A percentile compares a stretch with the other conserved stretches of the same genome.
These are phyloP conservation scores for Agrocybe pediades DNA, from an alignment of 768 basidiomycete genomes.

Conservation along the genomic window DNA sequence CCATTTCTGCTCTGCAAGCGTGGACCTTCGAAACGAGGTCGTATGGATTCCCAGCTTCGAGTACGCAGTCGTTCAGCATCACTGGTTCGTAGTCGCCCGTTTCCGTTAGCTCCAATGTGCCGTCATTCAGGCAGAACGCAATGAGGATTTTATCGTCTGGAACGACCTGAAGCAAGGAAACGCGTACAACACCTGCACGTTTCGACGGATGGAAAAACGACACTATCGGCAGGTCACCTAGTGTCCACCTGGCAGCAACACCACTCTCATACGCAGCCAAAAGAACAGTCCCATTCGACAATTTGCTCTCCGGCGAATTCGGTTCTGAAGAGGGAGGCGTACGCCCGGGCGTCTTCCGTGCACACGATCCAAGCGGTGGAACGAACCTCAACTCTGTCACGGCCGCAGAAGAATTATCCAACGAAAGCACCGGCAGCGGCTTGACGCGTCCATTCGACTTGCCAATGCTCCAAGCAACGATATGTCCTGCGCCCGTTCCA, in stretches of 20 bases:
- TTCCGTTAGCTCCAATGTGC: slow-evolving; percentile 63
- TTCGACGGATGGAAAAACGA: slow-evolving; percentile 46
- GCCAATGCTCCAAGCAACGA: slow-evolving; percentile 64
- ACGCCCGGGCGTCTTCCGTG: slow-evolving; percentile 9
- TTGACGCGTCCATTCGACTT: slow-evolving; percentile 28
- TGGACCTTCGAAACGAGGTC: slow-evolving; percentile 58
- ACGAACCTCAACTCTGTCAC: slow-evolving; percentile 59
- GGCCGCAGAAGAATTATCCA: slow-evolving; percentile 44
- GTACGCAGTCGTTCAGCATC: slow-evolving; percentile 44
- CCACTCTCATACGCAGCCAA: slow-evolving; percentile 64
- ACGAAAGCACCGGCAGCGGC: slow-evolving; percentile 35
- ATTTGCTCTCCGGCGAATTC: slow-evolving; percentile 28
- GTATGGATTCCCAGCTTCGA: slow-evolving; percentile 59
- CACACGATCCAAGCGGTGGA: slow-evolving; percentile 15
- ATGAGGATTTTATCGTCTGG: slow-evolving; percentile 50
- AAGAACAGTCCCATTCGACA: slow-evolving; percentile 28
- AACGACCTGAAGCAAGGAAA: slow-evolving; percentile 49
- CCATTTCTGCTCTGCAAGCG: slow-evolving; percentile 53
- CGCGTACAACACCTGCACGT: slow-evolving; percentile 43
- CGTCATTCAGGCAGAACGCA: slow-evolving; percentile 66
- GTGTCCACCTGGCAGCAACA: slow-evolving; percentile 53
- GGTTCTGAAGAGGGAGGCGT: slow-evolving; percentile 31
- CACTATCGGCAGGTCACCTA: slow-evolving; percentile 32
- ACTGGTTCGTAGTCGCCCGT: slow-evolving; percentile 44
- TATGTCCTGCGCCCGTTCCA: slow-evolving; percentile 67